Conservation (phyloP, 768 basidiomycete genomes). For the Neoboletus brunneissimus region DNA sequence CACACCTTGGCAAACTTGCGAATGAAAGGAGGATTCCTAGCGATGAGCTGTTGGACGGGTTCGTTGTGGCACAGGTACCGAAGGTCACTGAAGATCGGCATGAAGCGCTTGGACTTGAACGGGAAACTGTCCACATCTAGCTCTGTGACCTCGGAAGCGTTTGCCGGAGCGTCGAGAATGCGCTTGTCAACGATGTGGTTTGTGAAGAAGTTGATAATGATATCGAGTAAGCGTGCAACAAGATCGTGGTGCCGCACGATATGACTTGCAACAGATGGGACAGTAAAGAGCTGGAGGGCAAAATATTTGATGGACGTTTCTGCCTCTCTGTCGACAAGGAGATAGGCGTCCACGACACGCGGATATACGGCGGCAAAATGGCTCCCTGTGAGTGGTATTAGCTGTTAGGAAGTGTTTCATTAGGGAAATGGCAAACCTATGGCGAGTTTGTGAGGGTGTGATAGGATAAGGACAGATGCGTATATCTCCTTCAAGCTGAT, state of each 20-base stretch:
- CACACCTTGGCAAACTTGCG: constrained; percentile 72
- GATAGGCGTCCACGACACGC: constrained; percentile 84
- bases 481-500: constrained; percentile 82
- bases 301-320: constrained; percentile 96
- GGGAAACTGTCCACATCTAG: constrained; percentile 83
- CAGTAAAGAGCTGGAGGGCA: constrained; percentile 88
- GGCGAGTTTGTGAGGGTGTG: constrained; percentile 69
- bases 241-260: constrained; percentile 73
- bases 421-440: constrained; percentile 51
- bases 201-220: constrained; percentile 91
- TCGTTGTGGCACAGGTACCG: constrained; percentile 80
- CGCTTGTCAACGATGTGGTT: constrained; percentile 79
- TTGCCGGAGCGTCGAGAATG: constrained; percentile 40
- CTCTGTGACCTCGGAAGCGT: constrained; percentile 24
- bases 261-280: constrained; percentile 79
- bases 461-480: constrained; percentile 67
- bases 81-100: constrained; percentile 91
- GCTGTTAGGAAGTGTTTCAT: background rate
- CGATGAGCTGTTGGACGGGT: constrained; percentile 77
- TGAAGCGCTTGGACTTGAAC: constrained; percentile 94
- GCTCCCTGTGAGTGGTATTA: constrained; percentile 50
- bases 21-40: constrained; percentile 63
- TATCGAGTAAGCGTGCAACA: constrained; percentile 70
- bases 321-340: constrained; percentile 89
- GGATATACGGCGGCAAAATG: constrained; percentile 86